Conservation (phyloP, 148 eudicot genomes). For the Arctostaphylos glauca region DNA sequence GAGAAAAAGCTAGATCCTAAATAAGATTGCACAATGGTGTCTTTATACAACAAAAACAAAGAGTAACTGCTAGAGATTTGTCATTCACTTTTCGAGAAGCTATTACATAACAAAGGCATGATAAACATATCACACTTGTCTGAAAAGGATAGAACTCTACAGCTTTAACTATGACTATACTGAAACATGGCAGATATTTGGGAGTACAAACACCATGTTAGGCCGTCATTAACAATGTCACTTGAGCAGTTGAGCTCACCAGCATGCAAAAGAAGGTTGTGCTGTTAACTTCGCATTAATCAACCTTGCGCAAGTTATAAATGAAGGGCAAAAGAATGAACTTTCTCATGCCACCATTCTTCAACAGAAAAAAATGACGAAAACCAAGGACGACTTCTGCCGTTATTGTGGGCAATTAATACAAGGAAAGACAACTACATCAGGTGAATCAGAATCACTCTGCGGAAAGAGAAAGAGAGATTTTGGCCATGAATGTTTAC, state of each 20-base stretch:
- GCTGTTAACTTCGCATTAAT: not conserved
- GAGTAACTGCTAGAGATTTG: not conserved
- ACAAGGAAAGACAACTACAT: not conserved
- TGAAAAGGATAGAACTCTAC: not conserved
- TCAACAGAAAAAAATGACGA: not conserved
- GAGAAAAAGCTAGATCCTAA: conserved; percentile 16
- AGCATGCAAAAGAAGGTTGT: not conserved
- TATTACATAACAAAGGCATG: not conserved
- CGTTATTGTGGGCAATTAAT: not conserved
- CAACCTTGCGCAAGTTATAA: not conserved
- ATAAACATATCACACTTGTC: not conserved
- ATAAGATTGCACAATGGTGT: conserved; percentile 7
- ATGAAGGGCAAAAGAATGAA: not conserved
- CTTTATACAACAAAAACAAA: not conserved
- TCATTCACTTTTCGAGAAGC: not conserved
- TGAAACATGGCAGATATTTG: not conserved
- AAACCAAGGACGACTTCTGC: not conserved
- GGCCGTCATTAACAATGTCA: not conserved
- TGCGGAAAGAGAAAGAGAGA: not conserved
- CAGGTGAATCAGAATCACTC: not conserved
- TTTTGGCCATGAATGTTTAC: conserved; percentile 24
- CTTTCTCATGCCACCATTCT: not conserved
- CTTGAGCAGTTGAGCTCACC: not conserved
- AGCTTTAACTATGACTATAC: not conserved
- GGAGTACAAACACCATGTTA: not conserved